phyloP scores from a whole-genome alignment of 169 alveolate genomes.

The Babesia divergens region DNA sequence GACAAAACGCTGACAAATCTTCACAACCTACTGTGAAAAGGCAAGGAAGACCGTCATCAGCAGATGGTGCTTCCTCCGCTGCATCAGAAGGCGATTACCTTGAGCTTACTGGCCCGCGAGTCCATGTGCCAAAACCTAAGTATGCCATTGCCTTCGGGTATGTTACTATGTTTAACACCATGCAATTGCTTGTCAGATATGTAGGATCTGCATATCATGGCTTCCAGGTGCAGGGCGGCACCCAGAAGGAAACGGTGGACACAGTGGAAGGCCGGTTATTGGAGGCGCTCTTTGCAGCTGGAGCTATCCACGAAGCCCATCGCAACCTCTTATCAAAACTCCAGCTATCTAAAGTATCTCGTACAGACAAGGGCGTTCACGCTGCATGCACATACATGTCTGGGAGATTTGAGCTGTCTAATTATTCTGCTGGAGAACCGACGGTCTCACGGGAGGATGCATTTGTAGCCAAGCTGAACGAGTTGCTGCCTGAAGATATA shows the following conservation, averaged over 20 bases:
- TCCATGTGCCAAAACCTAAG: conserved; percentile 62
- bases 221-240: conserved; percentile 74
- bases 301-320: conserved; percentile 61
- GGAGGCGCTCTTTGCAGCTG: conserved; percentile 64
- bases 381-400: conserved; percentile 76
- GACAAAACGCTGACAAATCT: no score
- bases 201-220: conserved; percentile 80
- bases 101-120: conserved; percentile 4
- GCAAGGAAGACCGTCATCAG: no score
- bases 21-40: no score
- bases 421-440: conserved; percentile 12
- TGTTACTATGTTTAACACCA: neutral
- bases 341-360: conserved; percentile 80
- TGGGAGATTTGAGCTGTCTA: conserved; percentile 58
- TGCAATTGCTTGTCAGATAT: conserved; percentile 52
- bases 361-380: conserved; percentile 87
- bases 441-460: conserved; percentile 43
- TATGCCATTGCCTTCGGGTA: conserved; percentile 67
- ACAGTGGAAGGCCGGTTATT: conserved; percentile 76
- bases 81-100: neutral
- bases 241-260: conserved; percentile 50
- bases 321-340: conserved; percentile 49
- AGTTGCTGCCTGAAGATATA: conserved; percentile 68
- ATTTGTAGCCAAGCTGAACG: conserved; percentile 53
- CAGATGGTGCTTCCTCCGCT: no score